Base-by-base conservation (phyloP, 257 asterid species). In the Eucommia ulmoides region DNA sequence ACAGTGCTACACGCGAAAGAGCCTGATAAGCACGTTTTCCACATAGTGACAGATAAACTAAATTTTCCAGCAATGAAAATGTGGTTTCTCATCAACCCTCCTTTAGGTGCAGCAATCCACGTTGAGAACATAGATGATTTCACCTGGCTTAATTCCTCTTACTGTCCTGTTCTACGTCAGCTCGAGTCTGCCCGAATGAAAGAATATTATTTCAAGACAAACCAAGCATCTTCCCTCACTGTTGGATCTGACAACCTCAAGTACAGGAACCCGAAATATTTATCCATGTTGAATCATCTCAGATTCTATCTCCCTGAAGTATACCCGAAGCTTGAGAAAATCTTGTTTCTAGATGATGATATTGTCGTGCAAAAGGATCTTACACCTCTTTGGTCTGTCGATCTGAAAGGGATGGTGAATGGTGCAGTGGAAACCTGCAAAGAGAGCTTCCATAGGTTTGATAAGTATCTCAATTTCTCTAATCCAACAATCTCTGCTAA, bases 221-320 rank as follows among this genome's bases (percentile, higher is more conserved):
- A 84, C 65, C 97, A 88, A 62, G 58, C 88, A 7, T 79, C 94
- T 51, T 74, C 94, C 33, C 70, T 84, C 45, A 61, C 73, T 29
- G 60, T 79, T 10, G 88, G 85, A 49, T 51, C 94, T 19, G 97
- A 88, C 74, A 84, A 84, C 67, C 94, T 88, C 23, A 88, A 88
- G 59, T 88, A 88, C 63, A 74, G 97, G 76, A 88, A 88, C 60
- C 97, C 94, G 19, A 88, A 88, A 50, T 88, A 88, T 73, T 65
- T 88, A 74, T 88, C 97, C 24, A 84, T 88, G 97, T 76, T 88
- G 53, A 88, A 88, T 69, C 97, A 88, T 70, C 95, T 88, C 33
- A 74, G 97, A 16, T 88, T 84, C 71, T 88, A 88, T 79, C 92
- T 88, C 64, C 97, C 95, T 26, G 93, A 88, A 70, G 92, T 84